Base-by-base conservation (phyloP, 305 asterid species). In the Fraxinus sp. region DNA sequence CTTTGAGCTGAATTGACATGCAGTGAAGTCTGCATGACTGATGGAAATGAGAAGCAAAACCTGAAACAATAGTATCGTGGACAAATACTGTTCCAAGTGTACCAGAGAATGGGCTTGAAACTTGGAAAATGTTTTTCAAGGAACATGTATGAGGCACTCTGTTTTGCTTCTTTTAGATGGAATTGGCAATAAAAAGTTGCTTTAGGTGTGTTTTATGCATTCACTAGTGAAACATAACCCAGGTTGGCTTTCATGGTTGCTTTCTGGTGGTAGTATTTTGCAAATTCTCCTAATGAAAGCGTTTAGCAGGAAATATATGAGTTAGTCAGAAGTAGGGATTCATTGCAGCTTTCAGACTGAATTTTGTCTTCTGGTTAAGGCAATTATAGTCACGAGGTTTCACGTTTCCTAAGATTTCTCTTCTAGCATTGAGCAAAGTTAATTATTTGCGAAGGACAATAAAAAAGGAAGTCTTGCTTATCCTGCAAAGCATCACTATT, bases 111-210 rank as follows among this genome's bases (percentile, higher is more conserved):
- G 70, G 33, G 36, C 73, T 24, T n/a, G 64, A 81, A 80, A 80
- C 41, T 9, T 62, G 77, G 62, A 57, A 75, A 55, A 73, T 66
- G 74, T 46, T 18, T 81, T 41, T 35, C 22, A 33, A 52, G 79
- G 33, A 70, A 71, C 26, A 72, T 35, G 46, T 72, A n/a, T 8
- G 77, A 72, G 26, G 49, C 49, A 7, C 43, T 73, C 46, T 22
- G 71, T 28, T 79, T 75, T 41, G 30, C 28, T 79, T 35, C 49
- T 43, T n/a, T 49, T 24, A 46, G 57, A 66, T 43, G 26, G 52
- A 57, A 9, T 72, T 82, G 84, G 62, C 59, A 77, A 39, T 81
- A 14, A 24, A 41, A 75, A 41, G 66, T 55, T 77, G 24, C 80
- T 26, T 41, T 78, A 8, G 8, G 41, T 30, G 37, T 24, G 18